A percentile compares a stretch with the other conserved stretches of the same genome.
phyloP scores from a whole-genome alignment of 306 rosid species.

The Vigna trinervia region DNA sequence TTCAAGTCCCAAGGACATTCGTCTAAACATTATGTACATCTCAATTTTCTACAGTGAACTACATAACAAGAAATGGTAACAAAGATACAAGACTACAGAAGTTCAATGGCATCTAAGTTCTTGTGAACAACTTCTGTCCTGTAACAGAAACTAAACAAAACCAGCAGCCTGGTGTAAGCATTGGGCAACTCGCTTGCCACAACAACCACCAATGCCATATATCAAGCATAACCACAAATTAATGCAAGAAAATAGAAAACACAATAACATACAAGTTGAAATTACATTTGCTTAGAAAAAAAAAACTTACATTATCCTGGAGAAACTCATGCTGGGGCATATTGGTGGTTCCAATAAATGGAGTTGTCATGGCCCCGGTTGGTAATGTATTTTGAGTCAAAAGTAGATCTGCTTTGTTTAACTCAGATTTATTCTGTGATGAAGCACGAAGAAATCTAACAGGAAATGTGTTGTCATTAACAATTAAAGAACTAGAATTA shows the following conservation, averaged over 20 bases:
- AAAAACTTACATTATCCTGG: constrained; percentile 57
- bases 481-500: constrained; percentile 51
- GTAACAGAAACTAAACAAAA: constrained; percentile 25
- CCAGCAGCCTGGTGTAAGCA: constrained; percentile 39
- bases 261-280: constrained; percentile 17
- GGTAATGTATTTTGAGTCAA: constrained; percentile 50
- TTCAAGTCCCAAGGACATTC: constrained; percentile 4
- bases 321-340: constrained; percentile 47
- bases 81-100: constrained; percentile 6
- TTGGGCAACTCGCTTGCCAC: neutral
- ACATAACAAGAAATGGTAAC: constrained; percentile 38
- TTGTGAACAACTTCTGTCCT: constrained; percentile 20
- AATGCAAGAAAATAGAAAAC: constrained; percentile 4
- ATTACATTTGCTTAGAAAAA: constrained; percentile 8
- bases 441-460: constrained; percentile 47
- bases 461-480: constrained; percentile 46
- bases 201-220: constrained; percentile 24
- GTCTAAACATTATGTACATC: neutral
- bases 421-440: constrained; percentile 50
- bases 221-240: constrained; percentile 22
- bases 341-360: constrained; percentile 47
- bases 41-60: neutral
- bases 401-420: constrained; percentile 46
- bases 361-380: constrained; percentile 48
- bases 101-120: constrained; percentile 20